These are phyloP conservation scores for Neurospora sp. DNA, from an alignment of 495 filamentous ascomycete species.

Conservation along the genomic window DNA sequence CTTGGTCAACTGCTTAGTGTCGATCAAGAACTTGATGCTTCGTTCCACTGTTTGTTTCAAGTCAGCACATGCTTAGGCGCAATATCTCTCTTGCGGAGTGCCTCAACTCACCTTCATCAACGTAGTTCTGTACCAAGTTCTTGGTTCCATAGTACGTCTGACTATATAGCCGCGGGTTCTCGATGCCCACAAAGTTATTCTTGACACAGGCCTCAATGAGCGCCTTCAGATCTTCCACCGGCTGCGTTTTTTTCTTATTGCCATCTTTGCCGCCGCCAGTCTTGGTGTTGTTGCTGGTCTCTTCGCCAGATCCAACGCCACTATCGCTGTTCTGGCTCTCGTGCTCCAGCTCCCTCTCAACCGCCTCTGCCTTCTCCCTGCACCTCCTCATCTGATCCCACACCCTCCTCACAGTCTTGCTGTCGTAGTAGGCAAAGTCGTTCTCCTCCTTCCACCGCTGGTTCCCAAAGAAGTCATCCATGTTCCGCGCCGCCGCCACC, in stretches of 20 bases:
- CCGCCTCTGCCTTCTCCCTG: slow-evolving; percentile 47
- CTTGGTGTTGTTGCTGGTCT: slow-evolving; percentile 25
- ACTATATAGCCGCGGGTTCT: slow-evolving; percentile 86
- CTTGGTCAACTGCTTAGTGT: slow-evolving; percentile 51
- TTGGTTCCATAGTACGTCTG: slow-evolving; percentile 97
- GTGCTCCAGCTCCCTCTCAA: slow-evolving; percentile 23
- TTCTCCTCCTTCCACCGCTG: slow-evolving; percentile 78
- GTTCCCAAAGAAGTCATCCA: slow-evolving; percentile 78
- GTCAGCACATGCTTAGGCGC: slow-evolving; percentile 17
- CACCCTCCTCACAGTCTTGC: slow-evolving; percentile 66
- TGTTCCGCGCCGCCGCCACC: slow-evolving; percentile 61
- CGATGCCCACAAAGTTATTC: slow-evolving; percentile 93
- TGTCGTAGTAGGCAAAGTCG: slow-evolving; percentile 92
- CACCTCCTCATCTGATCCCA: slow-evolving; percentile 58
- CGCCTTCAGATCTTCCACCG: slow-evolving; percentile 58
- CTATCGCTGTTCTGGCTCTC: slow-evolving; percentile 14
- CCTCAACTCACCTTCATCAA: slow-evolving; percentile 58
- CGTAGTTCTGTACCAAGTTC: slow-evolving; percentile 74
- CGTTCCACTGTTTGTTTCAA: slow-evolving; percentile 35
- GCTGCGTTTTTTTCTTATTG: slow-evolving; percentile 29
- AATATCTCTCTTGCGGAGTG: background rate
- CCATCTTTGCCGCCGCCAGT: background rate
- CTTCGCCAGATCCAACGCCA: slow-evolving; percentile 3
- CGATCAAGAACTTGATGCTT: slow-evolving; percentile 55
- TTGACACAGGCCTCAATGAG: slow-evolving; percentile 87